These are phyloP conservation scores for Zea luxurians DNA, from an alignment of 176 grass and related monocot genomes.

Conservation along the genomic window DNA sequence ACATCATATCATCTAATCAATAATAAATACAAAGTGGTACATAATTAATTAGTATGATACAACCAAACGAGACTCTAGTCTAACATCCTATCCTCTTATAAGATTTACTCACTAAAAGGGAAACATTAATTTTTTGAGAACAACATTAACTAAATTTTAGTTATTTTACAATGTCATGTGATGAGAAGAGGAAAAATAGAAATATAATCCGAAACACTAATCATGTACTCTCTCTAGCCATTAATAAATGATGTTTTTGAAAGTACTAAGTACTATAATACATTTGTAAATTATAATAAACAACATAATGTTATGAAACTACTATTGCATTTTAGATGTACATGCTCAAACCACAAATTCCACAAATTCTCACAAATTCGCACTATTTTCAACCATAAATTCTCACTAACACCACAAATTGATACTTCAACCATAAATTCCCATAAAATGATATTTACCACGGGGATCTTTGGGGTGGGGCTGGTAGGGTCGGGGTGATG, in stretches of 20 bases:
- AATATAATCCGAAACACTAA: neutral
- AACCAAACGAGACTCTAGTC: neutral
- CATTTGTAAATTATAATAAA: neutral
- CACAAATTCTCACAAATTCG: too few relatives aligned
- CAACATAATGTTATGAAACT: neutral
- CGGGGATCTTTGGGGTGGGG: too few relatives aligned
- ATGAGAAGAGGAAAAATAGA: neutral
- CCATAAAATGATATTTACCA: too few relatives aligned
- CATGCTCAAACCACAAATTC: too few relatives aligned
- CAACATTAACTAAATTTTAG: neutral
- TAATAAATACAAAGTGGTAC: neutral
- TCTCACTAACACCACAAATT: too few relatives aligned
- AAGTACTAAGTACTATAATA: neutral
- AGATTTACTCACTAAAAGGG: neutral
- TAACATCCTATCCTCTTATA: neutral
- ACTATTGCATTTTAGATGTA: neutral
- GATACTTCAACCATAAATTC: too few relatives aligned
- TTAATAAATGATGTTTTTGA: neutral
- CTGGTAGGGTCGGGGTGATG: too few relatives aligned
- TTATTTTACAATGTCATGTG: neutral
- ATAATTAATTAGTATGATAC: neutral
- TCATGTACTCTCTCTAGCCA: neutral
- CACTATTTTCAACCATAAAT: too few relatives aligned
- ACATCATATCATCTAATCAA: neutral
- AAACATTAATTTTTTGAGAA: neutral